Evolutionary conservation across 768 basidiomycete species (phyloP), one percentile per base, ranked within the genome.

Genomic region (Pisolithus sp.): DNA sequence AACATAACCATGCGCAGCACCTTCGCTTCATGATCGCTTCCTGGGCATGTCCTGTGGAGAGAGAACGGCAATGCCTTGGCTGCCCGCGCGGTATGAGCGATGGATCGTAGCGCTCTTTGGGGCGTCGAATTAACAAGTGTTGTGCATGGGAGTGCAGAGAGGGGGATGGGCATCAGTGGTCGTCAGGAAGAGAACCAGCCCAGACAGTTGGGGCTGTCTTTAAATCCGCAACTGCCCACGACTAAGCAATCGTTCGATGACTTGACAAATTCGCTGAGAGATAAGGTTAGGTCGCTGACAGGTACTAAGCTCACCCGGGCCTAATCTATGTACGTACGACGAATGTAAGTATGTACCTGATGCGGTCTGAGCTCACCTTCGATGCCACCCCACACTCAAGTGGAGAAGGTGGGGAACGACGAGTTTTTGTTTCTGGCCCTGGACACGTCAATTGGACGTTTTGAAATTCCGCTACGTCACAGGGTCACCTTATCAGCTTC

Each of bases 1-100:
- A 81, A 80, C 70, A 80, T 73, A 53, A 80, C 63, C 76, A 80
- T 79, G 10, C 79, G 68, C 46, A 79, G 57, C 31, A 62, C 53
- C 36, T 60, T 59, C 23, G 50, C 55, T n/a, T 54, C 57, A 52
- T 72, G 17, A 7, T 57, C 20, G 6, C 53, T 56, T 20, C 41
- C 24, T 36, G 40, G 42, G 31, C 59, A 57, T 49, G 57, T 53
- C 2, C 70, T 64, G 55, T 75, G 77, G 43, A 81, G 74, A 49
- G 72, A 75, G 60, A 81, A 76, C 8, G 83, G 76, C 6, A 80
- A 57, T 4, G 81, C 77, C 52, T 72, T 76, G 44, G 61, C 62
- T 2, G 64, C 51, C 30, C 61, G 52, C 2, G 65, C 53, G 37
- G 72, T 70, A 48, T 67, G 60, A 61, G 61, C 52, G 54, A 65